Base-by-base conservation (phyloP, 495 filamentous ascomycete species). In the Neurospora sp. region DNA sequence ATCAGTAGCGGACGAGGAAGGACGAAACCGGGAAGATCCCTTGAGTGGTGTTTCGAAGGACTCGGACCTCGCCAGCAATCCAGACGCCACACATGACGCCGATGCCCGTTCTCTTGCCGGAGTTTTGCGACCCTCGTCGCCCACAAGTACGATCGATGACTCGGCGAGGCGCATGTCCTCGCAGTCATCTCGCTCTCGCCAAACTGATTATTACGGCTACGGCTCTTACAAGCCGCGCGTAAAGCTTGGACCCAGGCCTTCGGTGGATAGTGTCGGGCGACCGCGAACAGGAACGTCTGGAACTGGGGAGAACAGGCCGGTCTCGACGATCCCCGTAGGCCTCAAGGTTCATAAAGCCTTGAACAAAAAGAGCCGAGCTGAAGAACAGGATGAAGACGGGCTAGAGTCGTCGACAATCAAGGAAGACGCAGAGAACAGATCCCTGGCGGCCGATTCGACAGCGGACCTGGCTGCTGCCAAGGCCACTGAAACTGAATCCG, bases 241-340 rank as follows among this genome's bases (percentile, higher is more conserved):
- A 72, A 96, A 94, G 78, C 87, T 95, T 37, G 94, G 92, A 10
- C 94, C 94, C 24, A 88, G 94, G 70, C 94, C 93, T 70, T 92
- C 92, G 5, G 83, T 91, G 34, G 93, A 96, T 75, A 83, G 85
- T 37, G 86, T 80, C 73, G 89, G 90, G 62, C 87, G 92, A 45
- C 89, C 91, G 48, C 86, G 90, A 69, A 91, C 90, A 13, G 54
- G 54, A 66, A 85, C 91, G 19, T 75, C 77, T 71, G 79, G 78
- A 15, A 45, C 71, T 21, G 81, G 81, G 69, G 87, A 90, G 45
- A 87, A 90, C 75, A 87, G 92, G 34, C 92, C 92, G 17, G 88
- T 93, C n/a, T 90, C 92, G 10, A 88, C 91, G 13, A 82, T 96
- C 37, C 89, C 89, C 28, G 85, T 85, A 17, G 85, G 85, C 8